phyloP scores from a whole-genome alignment of 345 rosid species.

The Bruguiera gymnorhiza region DNA sequence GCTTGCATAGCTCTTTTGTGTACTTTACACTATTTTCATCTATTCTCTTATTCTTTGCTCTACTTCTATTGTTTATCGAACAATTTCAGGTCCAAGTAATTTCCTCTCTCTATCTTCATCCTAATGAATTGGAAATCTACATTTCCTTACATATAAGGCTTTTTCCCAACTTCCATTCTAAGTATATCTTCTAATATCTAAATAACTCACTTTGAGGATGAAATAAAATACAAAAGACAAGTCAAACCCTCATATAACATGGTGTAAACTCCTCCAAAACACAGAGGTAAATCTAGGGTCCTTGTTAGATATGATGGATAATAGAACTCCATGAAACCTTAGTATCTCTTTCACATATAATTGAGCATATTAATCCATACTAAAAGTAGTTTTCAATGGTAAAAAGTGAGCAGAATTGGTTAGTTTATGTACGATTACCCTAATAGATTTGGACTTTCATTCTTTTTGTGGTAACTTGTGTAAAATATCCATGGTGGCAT shows the following conservation, averaged over 20 bases:
- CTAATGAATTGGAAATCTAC: too few relatives aligned
- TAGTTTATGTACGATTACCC: conserved; percentile 3
- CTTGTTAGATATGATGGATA: neutral
- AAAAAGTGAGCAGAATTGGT: neutral
- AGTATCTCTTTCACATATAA: neutral
- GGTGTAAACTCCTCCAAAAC: neutral
- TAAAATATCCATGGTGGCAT: too few relatives aligned
- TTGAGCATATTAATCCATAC: neutral
- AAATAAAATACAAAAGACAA: neutral
- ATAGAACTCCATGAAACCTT: neutral
- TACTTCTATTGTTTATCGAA: too few relatives aligned
- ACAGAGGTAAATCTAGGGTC: neutral
- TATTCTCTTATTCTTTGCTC: too few relatives aligned
- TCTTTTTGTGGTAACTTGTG: too few relatives aligned
- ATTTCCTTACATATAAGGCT: too few relatives aligned
- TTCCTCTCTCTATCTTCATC: too few relatives aligned
- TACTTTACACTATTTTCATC: too few relatives aligned
- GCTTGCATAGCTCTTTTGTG: too few relatives aligned
- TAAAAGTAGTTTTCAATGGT: neutral
- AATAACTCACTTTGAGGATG: neutral
- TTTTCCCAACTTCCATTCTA: neutral
- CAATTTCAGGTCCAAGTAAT: too few relatives aligned
- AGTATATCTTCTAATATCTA: neutral
- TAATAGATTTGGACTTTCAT: neutral
- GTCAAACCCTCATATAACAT: neutral